Evolutionary conservation across 2,329 filamentous ascomycete genomes (phyloP).

Genomic region (Shiraia sp.): DNA sequence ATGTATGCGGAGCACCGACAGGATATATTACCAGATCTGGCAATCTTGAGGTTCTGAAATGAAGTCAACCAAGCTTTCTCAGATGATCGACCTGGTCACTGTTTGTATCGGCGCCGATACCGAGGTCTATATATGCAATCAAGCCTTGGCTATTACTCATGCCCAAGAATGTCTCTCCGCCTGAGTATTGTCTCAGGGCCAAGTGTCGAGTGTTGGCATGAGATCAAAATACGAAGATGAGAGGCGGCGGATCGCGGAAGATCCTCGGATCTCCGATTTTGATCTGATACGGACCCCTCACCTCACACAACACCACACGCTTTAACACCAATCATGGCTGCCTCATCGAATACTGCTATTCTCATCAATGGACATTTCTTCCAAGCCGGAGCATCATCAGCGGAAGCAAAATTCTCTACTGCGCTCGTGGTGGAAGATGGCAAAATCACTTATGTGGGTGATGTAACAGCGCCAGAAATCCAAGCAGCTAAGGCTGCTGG

Average conservation of each 20-base stretch:
- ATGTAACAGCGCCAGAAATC: constrained; percentile 21
- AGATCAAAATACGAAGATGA: no score
- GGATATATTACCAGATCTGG: no score
- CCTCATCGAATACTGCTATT: constrained; percentile 13
- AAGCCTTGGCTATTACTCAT: no score
- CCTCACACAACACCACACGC: not conserved
- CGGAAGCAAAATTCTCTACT: constrained; percentile 18
- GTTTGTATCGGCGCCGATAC: no score
- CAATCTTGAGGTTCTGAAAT: no score
- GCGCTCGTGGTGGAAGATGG: constrained; percentile 48
- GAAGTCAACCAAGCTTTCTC: no score
- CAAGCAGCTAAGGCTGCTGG: constrained; percentile 28
- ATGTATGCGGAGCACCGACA: no score
- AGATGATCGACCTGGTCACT: no score
- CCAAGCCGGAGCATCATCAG: constrained; percentile 4
- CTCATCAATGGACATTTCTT: constrained; percentile 37
- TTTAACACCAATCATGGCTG: constrained; percentile 11
- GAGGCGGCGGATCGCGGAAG: no score
- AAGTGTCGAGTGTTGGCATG: not conserved
- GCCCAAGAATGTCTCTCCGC: no score
- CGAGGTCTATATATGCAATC: no score
- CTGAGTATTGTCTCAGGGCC: no score
- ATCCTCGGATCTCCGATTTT: constrained; percentile 18
- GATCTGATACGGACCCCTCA: constrained; percentile 13
- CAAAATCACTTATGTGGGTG: constrained; percentile 49